phyloP scores from a whole-genome alignment of 2,329 filamentous ascomycete genomes.

The Coleophoma crateriformis region DNA sequence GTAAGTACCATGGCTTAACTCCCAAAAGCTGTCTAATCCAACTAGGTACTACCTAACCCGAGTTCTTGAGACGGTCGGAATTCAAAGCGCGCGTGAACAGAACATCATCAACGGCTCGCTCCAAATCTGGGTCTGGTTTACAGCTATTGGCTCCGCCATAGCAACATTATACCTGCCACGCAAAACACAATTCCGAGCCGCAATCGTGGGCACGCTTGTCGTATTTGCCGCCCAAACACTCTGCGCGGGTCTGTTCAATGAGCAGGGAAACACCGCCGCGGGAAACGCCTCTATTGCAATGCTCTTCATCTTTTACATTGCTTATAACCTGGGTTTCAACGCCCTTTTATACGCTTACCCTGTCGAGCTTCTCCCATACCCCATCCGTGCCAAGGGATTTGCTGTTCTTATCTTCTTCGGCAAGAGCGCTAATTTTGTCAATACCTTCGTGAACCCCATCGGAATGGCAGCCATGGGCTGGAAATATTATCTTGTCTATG shows the following conservation, averaged over 20 bases:
- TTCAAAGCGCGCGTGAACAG: background rate
- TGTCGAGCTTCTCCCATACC: background rate
- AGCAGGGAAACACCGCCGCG: slow-evolving; percentile 9
- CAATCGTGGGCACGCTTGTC: slow-evolving; percentile 27
- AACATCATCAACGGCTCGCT: slow-evolving; percentile 3
- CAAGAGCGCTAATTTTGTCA: too few species aligned
- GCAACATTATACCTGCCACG: background rate
- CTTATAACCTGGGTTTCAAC: background rate
- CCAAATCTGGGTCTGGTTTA: slow-evolving; percentile 3
- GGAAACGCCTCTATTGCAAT: background rate
- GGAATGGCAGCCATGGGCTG: too few species aligned
- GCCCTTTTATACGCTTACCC: background rate
- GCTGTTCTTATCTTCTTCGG: too few species aligned
- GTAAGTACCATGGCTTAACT: background rate
- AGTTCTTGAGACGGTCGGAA: slow-evolving; percentile 5
- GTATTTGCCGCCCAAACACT: slow-evolving; percentile 23
- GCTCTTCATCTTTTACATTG: background rate
- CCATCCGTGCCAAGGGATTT: too few species aligned
- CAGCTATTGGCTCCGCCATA: background rate
- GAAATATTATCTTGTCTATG: too few species aligned
- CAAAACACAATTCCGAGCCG: slow-evolving; percentile 8
- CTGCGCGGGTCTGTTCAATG: slow-evolving; percentile 26
- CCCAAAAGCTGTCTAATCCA: too few species aligned
- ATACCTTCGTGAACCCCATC: too few species aligned
- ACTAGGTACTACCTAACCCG: background rate